phyloP scores from a whole-genome alignment of 1,284 basidiomycete species.

The Ceratobasidium sp. region DNA sequence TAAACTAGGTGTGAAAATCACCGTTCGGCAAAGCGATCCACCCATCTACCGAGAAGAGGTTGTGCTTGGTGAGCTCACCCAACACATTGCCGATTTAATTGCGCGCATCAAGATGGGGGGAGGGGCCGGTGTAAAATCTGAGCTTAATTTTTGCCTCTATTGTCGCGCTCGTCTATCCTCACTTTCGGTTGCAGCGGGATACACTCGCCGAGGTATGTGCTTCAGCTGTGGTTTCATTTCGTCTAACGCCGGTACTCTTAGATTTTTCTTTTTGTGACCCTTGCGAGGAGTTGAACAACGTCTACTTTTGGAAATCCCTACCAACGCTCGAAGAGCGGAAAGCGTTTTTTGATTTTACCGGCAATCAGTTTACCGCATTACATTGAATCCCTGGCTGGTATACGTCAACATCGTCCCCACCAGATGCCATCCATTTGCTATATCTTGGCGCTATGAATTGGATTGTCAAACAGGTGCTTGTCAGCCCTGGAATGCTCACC shows the following conservation, averaged over 20 bases:
- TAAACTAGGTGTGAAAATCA: not conserved
- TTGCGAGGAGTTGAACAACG: not conserved
- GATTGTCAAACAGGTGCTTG: conserved; percentile 9
- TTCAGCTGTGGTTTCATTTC: not conserved
- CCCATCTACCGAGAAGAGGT: not conserved
- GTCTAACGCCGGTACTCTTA: not conserved
- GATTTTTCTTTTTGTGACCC: not conserved
- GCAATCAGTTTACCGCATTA: not conserved
- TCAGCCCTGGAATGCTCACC: conserved; percentile 1
- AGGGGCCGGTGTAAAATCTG: conserved; percentile 1
- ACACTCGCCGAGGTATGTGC: not conserved
- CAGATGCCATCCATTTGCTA: conserved; percentile 18
- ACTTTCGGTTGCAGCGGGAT: not conserved
- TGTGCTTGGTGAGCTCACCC: not conserved
- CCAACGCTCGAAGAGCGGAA: not conserved
- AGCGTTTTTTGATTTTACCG: not conserved
- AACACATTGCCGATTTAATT: conserved; percentile 3
- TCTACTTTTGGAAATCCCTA: conserved; percentile 1
- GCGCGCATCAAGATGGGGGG: conserved; percentile 5
- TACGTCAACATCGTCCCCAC: not conserved
- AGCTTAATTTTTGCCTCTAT: not conserved
- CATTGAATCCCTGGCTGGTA: conserved; percentile 18
- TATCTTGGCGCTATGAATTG: conserved; percentile 26
- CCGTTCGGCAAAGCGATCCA: not conserved
- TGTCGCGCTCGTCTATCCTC: not conserved